Evolutionary conservation across 176 grass and related monocot genomes (phyloP).

Genomic region (Canna indica): DNA sequence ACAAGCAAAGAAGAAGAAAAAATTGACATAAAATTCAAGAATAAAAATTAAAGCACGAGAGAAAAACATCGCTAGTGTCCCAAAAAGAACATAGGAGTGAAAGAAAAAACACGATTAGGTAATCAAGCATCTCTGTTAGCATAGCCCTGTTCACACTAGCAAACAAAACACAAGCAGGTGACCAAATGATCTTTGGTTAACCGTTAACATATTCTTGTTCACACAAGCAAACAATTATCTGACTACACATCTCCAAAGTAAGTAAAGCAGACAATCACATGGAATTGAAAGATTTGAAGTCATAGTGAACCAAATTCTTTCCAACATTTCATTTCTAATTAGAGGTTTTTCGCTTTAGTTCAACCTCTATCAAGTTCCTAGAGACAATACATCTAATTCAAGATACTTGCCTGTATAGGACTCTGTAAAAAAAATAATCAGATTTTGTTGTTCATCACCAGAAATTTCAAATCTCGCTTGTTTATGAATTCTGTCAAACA

Average conservation of each 20-base stretch:
- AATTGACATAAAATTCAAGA: background rate
- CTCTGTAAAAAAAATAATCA: background rate
- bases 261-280: background rate
- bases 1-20: background rate
- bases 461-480: background rate
- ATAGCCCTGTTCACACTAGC: background rate
- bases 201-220: too few relatives aligned
- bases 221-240: background rate
- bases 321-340: background rate
- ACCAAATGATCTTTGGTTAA: too few relatives aligned
- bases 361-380: background rate
- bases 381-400: background rate
- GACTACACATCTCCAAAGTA: background rate
- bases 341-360: background rate
- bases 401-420: background rate
- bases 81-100: too few relatives aligned
- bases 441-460: background rate
- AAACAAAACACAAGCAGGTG: too few relatives aligned
- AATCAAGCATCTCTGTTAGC: too few relatives aligned
- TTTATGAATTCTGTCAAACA: background rate
- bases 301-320: background rate
- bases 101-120: too few relatives aligned
- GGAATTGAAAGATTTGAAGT: background rate
- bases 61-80: too few relatives aligned
- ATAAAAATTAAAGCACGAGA: too few relatives aligned